Conservation (phyloP, 306 rosid species). For the Quercus dentata region DNA sequence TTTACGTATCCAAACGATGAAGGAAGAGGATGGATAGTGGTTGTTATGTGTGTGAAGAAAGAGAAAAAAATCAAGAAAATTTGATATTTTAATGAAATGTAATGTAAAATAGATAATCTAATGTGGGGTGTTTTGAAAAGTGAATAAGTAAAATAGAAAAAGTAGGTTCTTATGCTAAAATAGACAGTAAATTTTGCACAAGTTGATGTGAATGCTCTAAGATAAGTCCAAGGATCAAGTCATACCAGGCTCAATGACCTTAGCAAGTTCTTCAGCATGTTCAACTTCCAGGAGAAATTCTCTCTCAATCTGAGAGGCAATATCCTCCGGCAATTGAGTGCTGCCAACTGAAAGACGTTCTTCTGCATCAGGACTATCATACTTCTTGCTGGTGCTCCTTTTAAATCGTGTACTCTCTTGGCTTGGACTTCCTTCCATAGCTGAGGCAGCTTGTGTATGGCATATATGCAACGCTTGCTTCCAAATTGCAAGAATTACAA, state of each 20-base stretch:
- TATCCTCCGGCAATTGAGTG: constrained; percentile 48
- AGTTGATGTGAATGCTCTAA: too few species aligned
- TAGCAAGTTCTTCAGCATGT: constrained; percentile 91
- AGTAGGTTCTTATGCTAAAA: too few species aligned
- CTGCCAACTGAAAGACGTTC: constrained; percentile 49
- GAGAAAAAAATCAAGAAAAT: too few species aligned
- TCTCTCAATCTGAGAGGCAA: constrained; percentile 68
- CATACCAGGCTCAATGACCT: constrained; percentile 83
- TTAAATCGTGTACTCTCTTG: constrained; percentile 66
- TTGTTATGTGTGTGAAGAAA: too few species aligned
- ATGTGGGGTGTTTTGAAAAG: too few species aligned
- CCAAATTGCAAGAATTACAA: constrained; percentile 98
- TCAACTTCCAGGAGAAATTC: constrained; percentile 81
- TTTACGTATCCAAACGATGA: too few species aligned
- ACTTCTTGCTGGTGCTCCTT: constrained; percentile 63
- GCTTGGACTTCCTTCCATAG: constrained; percentile 95
- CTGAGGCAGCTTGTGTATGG: constrained; percentile 98
- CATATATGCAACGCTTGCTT: constrained; percentile 96
- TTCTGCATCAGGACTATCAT: constrained; percentile 48
- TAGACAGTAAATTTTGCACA: too few species aligned
- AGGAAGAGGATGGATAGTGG: too few species aligned
- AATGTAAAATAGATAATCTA: too few species aligned
- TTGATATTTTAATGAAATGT: too few species aligned
- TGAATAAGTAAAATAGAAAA: too few species aligned
- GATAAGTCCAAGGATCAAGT: constrained; percentile 2